Conservation (phyloP, 108 stramenopile species). For the Fragilariopsis cylindrus region DNA sequence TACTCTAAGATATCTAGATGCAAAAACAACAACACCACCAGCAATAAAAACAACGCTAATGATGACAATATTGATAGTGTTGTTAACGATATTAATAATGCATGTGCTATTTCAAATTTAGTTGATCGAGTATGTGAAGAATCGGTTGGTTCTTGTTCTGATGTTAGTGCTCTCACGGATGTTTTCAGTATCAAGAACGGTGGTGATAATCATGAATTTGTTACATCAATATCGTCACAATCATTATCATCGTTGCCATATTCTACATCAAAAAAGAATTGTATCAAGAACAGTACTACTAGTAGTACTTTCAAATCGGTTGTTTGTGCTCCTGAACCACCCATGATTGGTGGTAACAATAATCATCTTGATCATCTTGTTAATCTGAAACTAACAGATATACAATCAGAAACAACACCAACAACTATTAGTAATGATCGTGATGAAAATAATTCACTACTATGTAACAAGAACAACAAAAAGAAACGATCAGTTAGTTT, state of each 20-base stretch:
- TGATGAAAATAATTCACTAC: background rate
- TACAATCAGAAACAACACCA: constrained; percentile 4
- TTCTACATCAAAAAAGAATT: background rate
- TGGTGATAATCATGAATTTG: no score
- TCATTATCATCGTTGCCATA: no score
- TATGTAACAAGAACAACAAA: background rate
- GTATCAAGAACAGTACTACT: no score
- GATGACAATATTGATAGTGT: no score
- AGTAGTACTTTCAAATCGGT: background rate
- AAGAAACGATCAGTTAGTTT: constrained; percentile 34
- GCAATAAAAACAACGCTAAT: no score
- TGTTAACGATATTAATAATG: background rate
- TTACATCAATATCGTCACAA: no score
- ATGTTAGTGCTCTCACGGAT: constrained; percentile 10
- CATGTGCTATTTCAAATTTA: background rate
- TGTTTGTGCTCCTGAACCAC: constrained; percentile 5
- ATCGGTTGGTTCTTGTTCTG: constrained; percentile 11
- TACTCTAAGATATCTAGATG: no score
- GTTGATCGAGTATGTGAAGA: constrained; percentile 8
- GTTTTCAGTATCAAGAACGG: background rate
- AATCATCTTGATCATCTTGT: no score
- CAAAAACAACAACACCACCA: no score
- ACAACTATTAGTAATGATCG: background rate
- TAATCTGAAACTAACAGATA: background rate
- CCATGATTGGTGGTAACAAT: background rate